phyloP scores from a whole-genome alignment of 352 stramenopile genomes.

The Phytophthora cactorum region DNA sequence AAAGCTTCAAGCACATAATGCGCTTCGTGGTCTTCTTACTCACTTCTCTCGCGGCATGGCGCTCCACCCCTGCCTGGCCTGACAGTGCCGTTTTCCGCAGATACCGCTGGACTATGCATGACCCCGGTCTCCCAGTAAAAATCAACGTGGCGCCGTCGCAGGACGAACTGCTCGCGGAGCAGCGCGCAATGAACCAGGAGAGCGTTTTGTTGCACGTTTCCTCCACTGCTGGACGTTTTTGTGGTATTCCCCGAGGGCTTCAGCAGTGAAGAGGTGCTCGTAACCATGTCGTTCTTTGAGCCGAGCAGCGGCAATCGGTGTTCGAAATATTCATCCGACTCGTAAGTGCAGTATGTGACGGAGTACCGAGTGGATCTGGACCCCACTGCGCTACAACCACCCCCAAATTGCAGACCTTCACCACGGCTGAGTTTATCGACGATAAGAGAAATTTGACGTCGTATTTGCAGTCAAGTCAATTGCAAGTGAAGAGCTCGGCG shows the following conservation, averaged over 20 bases:
- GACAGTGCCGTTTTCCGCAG: constrained; percentile 4
- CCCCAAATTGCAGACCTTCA: constrained; percentile 40
- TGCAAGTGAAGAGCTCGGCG: constrained; percentile 76
- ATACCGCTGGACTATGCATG: constrained; percentile 38
- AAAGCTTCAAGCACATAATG: not conserved
- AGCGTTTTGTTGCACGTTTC: constrained; percentile 30
- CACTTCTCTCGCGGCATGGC: not conserved
- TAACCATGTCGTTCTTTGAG: constrained; percentile 43
- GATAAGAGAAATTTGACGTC: constrained; percentile 33
- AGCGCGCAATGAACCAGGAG: not conserved
- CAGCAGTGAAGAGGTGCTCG: constrained; percentile 26
- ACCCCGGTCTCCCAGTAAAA: constrained; percentile 40
- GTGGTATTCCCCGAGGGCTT: constrained; percentile 25
- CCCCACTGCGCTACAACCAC: constrained; percentile 39
- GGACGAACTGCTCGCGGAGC: constrained; percentile 21
- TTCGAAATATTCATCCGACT: constrained; percentile 38
- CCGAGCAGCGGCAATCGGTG: constrained; percentile 1
- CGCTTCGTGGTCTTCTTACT: not conserved
- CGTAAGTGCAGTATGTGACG: constrained; percentile 30
- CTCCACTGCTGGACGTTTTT: constrained; percentile 44
- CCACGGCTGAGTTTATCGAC: constrained; percentile 37
- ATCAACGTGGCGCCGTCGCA: constrained; percentile 41
- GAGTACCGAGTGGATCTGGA: constrained; percentile 44
- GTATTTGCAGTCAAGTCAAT: constrained; percentile 51
- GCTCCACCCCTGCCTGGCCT: not conserved